Evolutionary conservation across 2,329 filamentous ascomycete genomes (phyloP).

Genomic region (Keithomyces neogunnii): DNA sequence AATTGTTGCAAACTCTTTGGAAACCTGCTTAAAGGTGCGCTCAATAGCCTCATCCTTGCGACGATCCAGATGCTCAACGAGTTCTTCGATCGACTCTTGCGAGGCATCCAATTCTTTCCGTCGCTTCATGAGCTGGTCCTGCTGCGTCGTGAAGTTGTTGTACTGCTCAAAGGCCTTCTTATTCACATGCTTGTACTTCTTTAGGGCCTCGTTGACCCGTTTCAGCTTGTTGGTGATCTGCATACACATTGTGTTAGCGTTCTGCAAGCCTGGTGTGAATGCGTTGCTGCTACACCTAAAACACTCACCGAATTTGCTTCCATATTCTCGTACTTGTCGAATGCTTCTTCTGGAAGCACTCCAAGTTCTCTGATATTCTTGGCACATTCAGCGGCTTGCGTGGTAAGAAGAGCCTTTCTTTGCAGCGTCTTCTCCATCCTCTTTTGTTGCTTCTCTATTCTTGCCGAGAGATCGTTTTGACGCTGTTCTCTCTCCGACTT

Average conservation of each 20-base stretch:
- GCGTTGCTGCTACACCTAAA: neutral
- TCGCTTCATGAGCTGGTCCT: constrained; percentile 77
- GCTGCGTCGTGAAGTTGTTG: constrained; percentile 89
- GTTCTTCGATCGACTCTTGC: constrained; percentile 79
- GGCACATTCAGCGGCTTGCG: constrained; percentile 70
- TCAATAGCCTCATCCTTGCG: constrained; percentile 97
- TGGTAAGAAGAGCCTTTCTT: constrained; percentile 71
- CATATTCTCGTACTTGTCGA: constrained; percentile 81
- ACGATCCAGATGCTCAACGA: constrained; percentile 87
- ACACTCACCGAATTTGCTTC: constrained; percentile 63
- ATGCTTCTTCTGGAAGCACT: constrained; percentile 87
- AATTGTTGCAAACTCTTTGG: constrained; percentile 81
- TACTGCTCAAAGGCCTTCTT: constrained; percentile 99
- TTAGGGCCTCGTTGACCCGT: constrained; percentile 84
- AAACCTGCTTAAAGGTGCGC: constrained; percentile 97
- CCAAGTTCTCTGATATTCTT: constrained; percentile 89
- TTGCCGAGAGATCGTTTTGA: constrained; percentile 65
- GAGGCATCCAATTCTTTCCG: constrained; percentile 81
- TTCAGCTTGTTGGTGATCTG: constrained; percentile 63
- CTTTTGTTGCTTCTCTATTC: constrained; percentile 81
- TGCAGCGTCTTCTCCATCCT: constrained; percentile 87
- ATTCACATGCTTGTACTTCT: constrained; percentile 97
- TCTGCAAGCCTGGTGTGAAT: neutral
- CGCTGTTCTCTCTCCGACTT: constrained; percentile 59
- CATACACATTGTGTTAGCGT: neutral